Evolutionary conservation across 2,329 filamentous ascomycete species (phyloP).

Genomic region (Arthrocladium fulminans): DNA sequence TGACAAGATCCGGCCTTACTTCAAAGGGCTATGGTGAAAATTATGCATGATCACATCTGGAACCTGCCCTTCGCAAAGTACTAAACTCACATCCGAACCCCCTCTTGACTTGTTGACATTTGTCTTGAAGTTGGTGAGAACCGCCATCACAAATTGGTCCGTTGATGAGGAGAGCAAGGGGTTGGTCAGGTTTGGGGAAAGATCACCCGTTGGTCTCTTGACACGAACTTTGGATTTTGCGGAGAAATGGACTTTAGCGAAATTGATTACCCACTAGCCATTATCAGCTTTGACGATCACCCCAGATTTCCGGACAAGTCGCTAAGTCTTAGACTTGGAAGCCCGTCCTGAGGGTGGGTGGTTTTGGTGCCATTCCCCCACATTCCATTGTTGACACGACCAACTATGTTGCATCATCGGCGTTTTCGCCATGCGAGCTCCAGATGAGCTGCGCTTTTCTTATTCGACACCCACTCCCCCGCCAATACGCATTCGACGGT

Average conservation of each 20-base stretch:
- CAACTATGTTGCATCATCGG: neutral
- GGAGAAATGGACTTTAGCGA: neutral
- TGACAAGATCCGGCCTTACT: slow-evolving; percentile 3
- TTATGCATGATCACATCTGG: neutral
- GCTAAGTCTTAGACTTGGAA: no score
- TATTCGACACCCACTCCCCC: no score
- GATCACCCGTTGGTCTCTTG: neutral
- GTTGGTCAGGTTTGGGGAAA: no score
- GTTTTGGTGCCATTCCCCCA: neutral
- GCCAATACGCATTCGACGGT: no score
- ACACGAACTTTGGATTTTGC: neutral
- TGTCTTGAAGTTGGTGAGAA: no score
- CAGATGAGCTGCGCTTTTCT: neutral
- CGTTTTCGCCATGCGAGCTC: neutral
- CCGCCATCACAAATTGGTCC: no score
- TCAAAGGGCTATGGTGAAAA: neutral
- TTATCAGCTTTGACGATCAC: no score
- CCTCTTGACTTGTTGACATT: neutral
- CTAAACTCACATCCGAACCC: neutral
- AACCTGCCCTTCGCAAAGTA: neutral
- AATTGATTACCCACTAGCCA: neutral
- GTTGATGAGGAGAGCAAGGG: no score
- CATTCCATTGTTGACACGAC: neutral
- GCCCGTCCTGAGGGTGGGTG: neutral
- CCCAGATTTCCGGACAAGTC: neutral